phyloP scores from a whole-genome alignment of 202 grass and related monocot species.

The Zizania palustris region DNA sequence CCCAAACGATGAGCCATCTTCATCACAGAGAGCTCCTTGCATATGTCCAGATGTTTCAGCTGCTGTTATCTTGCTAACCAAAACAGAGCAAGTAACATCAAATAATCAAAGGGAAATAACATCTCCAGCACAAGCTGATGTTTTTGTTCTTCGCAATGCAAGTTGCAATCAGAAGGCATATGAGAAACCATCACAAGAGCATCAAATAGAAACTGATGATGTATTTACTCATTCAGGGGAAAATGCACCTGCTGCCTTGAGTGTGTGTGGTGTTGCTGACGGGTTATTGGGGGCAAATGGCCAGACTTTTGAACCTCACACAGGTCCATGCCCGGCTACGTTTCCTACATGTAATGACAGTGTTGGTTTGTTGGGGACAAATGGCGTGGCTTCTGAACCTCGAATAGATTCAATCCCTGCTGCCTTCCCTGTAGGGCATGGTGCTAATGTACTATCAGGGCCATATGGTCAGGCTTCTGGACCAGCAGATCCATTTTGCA shows the following conservation, averaged over 20 bases:
- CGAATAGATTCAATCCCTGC: background rate
- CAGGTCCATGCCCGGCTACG: background rate
- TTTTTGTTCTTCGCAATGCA: constrained; percentile 19
- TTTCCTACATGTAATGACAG: constrained; percentile 1
- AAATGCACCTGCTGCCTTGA: constrained; percentile 12
- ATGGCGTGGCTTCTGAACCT: constrained; percentile 13
- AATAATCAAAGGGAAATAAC: constrained; percentile 21
- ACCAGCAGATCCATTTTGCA: background rate
- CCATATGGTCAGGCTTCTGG: constrained; percentile 18
- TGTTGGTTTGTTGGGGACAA: constrained; percentile 30
- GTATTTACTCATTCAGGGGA: constrained; percentile 20
- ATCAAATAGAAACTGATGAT: constrained; percentile 24
- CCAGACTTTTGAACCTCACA: constrained; percentile 18
- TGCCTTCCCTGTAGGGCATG: constrained; percentile 10
- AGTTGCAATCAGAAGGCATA: constrained; percentile 25
- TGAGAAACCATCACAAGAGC: constrained; percentile 28
- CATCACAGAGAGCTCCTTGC: constrained; percentile 8
- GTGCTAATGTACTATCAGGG: constrained; percentile 12
- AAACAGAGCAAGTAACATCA: constrained; percentile 27
- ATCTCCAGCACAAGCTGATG: constrained; percentile 27
- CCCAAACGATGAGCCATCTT: constrained; percentile 28
- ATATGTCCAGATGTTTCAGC: background rate
- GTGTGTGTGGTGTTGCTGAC: background rate
- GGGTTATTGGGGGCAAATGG: constrained; percentile 20
- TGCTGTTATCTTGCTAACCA: constrained; percentile 25